Evolutionary conservation across 2,329 filamentous ascomycete species (phyloP), one percentile per base, ranked within the genome.

Genomic region (Fusarium nurragi): DNA sequence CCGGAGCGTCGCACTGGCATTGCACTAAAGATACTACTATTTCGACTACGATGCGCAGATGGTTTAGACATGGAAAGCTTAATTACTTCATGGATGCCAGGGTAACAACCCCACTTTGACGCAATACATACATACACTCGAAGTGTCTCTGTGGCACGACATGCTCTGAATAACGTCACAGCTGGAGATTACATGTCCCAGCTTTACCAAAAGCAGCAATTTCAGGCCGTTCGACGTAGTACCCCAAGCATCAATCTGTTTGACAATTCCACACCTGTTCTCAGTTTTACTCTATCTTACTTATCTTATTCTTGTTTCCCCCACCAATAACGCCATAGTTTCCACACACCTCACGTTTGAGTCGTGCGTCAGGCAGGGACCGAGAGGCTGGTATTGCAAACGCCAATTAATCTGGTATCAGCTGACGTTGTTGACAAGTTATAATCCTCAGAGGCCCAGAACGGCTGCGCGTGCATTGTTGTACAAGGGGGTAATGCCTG

Each of bases 401-500:
- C n/a, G 30, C 36, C n/a, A 9, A 21, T 21, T 44, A 40, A 28
- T 19, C 38, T 23, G 16, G 30, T 36, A 56, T 44, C 44, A 50
- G 41, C 43, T 36, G 18, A 46, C 36, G 34, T 59, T 40, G 40
- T 38, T 26, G 48, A 47, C 26, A 34, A 18, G 19, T 38, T n/a
- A 13, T 21, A 50, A 28, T 30, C 16, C 25, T 54, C 40, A 66
- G 30, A 56, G 60, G 10, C 78, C 81, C 63, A 87, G 76, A 6
- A 89, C 87, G 25, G 85, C 85, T 1, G 79, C 83, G 69, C 90
- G 86, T 30, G 91, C 91, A 75, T 90, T 84, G 7, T 82, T 78
- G 76, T 92, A 94, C 40, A 92, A 75, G 10, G 92, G 91, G 55
- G 80, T 86, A 69, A 97, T 93, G 25, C 87, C 92, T 2, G 92